These are phyloP conservation scores for Tetrapisispora namnaoensis DNA, from an alignment of 805 yeast genomes.

Conservation along the genomic window DNA sequence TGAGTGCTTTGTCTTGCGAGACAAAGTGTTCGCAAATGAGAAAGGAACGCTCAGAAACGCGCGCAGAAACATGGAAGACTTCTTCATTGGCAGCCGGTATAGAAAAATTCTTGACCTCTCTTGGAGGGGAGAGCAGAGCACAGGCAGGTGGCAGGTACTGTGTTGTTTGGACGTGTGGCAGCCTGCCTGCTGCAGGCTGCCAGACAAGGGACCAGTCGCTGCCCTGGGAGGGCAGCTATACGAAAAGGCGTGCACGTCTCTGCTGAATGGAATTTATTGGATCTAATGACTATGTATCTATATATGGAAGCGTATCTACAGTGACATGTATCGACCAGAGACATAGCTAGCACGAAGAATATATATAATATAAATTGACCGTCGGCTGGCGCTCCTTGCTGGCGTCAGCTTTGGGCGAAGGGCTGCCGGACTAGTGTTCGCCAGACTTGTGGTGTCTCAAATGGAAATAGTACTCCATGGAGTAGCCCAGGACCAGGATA, in stretches of 20 bases:
- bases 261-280: background rate
- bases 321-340: background rate
- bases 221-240: background rate
- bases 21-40: background rate
- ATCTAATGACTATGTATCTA: background rate
- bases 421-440: slow-evolving; percentile 11
- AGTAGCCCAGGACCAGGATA: slow-evolving; percentile 71
- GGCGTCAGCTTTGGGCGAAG: background rate
- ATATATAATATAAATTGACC: no score
- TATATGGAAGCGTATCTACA: background rate
- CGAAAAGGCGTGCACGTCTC: background rate
- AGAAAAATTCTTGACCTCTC: no score
- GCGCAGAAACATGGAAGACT: no score
- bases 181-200: no score
- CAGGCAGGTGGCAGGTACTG: no score
- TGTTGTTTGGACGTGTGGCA: no score
- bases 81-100: no score
- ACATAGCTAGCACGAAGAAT: background rate
- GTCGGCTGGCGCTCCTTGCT: background rate
- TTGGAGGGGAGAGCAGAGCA: no score
- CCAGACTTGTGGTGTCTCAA: slow-evolving; percentile 49
- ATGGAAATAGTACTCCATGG: slow-evolving; percentile 90
- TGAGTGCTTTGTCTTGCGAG: background rate
- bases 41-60: no score
- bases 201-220: no score